Evolutionary conservation across 2,329 filamentous ascomycete genomes (phyloP), one percentile per base, ranked within the genome.

Genomic region (Claviceps cyperi): DNA sequence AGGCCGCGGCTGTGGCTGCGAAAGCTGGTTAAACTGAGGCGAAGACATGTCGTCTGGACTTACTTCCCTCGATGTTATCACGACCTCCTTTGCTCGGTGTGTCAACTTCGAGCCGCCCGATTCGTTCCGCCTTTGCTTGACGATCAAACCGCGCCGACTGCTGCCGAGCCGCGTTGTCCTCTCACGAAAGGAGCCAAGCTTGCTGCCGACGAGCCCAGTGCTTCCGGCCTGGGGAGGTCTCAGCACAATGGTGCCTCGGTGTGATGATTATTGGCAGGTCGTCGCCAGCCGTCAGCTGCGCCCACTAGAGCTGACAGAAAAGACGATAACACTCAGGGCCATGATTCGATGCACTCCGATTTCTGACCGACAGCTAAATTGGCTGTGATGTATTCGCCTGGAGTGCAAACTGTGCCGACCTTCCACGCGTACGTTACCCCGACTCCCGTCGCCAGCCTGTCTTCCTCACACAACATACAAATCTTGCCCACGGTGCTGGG

Each of bases 1-100:
- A 68, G 43, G 75, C 75, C n/a, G 66, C 63, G 17, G 62, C 61
- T 6, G 62, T 17, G 32, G 44, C 62, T 2, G 55, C 58, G 24
- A 62, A 62, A 52, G 55, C 59, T 46, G 60, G 60, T 50, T 65
- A 66, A 57, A 55, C 49, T 43, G 47, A 52, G 21, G 50, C 44
- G 19, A 19, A 32, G 11, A 37, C 17, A 36, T 3, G 21, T 15
- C 32, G 32, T 46, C 32, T 21, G 13, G 14, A 11, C 8, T 2
- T 46, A 19, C 22, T 40, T 40, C 11, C 24, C 13, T 32, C n/a
- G 22, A 32, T 4, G 5, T 28, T 35, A 14, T 32, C 11, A 19
- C 43, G 0, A 45, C 5, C 24, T 4, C 24, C 24, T 28, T 19
- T 19, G 24, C n/a, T 2, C 13, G n/a, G n/a, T 35, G n/a, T 17